Base-by-base conservation (phyloP, 1,284 basidiomycete species). In the Bjerkandera adusta region DNA sequence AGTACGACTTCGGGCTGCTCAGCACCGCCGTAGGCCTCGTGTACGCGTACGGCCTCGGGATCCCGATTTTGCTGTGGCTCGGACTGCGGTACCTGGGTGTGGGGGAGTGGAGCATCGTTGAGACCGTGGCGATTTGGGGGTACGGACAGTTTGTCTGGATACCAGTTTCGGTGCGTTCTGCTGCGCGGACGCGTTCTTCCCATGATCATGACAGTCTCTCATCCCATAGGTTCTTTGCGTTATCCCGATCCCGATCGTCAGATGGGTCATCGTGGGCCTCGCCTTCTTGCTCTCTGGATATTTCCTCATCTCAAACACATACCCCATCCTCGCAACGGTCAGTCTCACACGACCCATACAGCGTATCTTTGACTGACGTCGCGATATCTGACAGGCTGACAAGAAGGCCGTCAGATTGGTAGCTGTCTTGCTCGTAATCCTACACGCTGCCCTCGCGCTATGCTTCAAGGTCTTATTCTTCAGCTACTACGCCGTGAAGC, bases 381-480 rank as follows among this genome's bases (percentile, higher is more conserved):
- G 41, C 7, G 5, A 5, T 15, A 36, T 33, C 24, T 25, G 18
- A n/a, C 54, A 89, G 84, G 85, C 87, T 26, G 90, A 94, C 62
- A 83, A 88, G 52, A 94, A 94, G 63, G 76, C 89, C 5, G 83
- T 85, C 0, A 82, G 91, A 18, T 77, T 92, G 4, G 67, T 96
- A 36, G 84, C 95, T 54, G 69, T 95, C 44, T 65, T 80, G 15
- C 74, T 94, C 25, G 83, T 76, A 0, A 69, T 72, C 1, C 66
- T 94, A 10, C 91, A 95, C 57, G 77, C 78, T 1, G 86, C 68
- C 1, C 69, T 94, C 47, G 89, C 92, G 0, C 71, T 95, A 21
- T 78, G 85, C 10, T 89, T 95, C 75, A 91, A 93, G 64, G 69
- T 92, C 16, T 66, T 93, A 26, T 95, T 95, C 72, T 95, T 95